A percentile compares a stretch with the other conserved stretches of the same genome.
phyloP scores from a whole-genome alignment of 768 basidiomycete genomes.

The Kwoniella pini region DNA sequence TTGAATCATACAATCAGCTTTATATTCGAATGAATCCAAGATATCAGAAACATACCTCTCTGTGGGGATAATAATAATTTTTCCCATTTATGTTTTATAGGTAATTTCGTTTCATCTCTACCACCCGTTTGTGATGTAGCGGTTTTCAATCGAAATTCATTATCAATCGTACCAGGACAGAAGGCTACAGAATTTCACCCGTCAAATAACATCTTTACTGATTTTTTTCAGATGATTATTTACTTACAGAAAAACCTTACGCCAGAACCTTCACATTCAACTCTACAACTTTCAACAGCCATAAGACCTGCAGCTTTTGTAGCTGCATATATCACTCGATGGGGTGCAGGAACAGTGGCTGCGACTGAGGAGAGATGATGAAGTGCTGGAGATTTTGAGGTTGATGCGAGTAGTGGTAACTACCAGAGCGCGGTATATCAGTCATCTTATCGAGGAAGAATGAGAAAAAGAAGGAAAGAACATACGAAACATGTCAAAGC shows the following conservation, averaged over 20 bases:
- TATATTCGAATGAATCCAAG: too few relatives aligned
- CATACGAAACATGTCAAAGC: conserved; percentile 49
- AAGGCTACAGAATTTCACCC: conserved; percentile 24
- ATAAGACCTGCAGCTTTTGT: conserved; percentile 69
- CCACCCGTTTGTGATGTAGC: conserved; percentile 36
- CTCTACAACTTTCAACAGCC: conserved; percentile 45
- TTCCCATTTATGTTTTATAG: conserved; percentile 36
- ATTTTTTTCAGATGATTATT: neutral
- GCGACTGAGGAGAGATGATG: conserved; percentile 78
- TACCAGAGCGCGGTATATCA: conserved; percentile 49
- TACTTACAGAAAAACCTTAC: conserved; percentile 52
- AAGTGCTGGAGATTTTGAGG: conserved; percentile 70
- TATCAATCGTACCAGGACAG: conserved; percentile 52
- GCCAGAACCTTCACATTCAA: conserved; percentile 48
- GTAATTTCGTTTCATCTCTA: conserved; percentile 40
- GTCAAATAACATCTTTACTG: neutral
- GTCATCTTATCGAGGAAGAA: too few relatives aligned
- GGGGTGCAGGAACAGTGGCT: conserved; percentile 79
- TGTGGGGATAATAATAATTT: conserved; percentile 31
- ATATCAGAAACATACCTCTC: conserved; percentile 26
- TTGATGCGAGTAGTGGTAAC: conserved; percentile 72
- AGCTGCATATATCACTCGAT: conserved; percentile 77
- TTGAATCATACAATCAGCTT: neutral
- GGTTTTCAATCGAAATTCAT: conserved; percentile 49
- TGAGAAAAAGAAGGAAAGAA: too few relatives aligned